Conservation (phyloP, 495 filamentous ascomycete species). For the Aspergillus heteromorphus region DNA sequence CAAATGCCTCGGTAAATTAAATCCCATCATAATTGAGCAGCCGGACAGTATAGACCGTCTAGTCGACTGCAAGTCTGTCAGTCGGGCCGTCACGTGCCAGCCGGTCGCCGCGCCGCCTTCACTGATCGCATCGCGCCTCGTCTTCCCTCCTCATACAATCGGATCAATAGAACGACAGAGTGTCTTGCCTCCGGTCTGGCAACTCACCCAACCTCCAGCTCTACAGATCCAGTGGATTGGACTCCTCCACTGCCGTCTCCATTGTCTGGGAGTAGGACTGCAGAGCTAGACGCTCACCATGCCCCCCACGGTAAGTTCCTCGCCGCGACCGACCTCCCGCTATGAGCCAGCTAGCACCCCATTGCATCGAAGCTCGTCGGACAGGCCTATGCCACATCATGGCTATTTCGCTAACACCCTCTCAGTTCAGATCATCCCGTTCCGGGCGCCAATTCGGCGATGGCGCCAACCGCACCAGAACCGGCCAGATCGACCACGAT, state of each 20-base stretch:
- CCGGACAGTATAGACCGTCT: too few species aligned
- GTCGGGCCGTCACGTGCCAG: neutral
- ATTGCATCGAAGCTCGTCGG: neutral
- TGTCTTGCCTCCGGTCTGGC: neutral
- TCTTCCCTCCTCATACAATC: neutral
- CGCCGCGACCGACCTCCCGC: conserved; percentile 8
- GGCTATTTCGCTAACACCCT: neutral
- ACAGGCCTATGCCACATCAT: neutral
- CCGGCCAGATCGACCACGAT: conserved; percentile 83
- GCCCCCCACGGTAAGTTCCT: conserved; percentile 40
- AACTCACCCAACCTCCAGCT: neutral
- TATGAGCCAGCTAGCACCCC: neutral
- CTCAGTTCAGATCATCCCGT: conserved; percentile 43
- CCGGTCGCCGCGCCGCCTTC: neutral
- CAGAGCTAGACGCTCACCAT: conserved; percentile 21
- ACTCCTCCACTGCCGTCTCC: neutral
- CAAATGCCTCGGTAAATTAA: neutral
- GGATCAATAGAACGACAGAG: neutral
- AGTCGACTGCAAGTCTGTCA: too few species aligned
- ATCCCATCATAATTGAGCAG: too few species aligned
- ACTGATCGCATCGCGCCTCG: neutral
- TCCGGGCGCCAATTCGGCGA: conserved; percentile 42
- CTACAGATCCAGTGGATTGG: neutral
- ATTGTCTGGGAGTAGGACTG: conserved; percentile 3
- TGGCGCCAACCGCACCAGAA: conserved; percentile 63